Base-by-base conservation (phyloP, 2,329 filamentous ascomycete genomes). In the Colletotrichum sp. region DNA sequence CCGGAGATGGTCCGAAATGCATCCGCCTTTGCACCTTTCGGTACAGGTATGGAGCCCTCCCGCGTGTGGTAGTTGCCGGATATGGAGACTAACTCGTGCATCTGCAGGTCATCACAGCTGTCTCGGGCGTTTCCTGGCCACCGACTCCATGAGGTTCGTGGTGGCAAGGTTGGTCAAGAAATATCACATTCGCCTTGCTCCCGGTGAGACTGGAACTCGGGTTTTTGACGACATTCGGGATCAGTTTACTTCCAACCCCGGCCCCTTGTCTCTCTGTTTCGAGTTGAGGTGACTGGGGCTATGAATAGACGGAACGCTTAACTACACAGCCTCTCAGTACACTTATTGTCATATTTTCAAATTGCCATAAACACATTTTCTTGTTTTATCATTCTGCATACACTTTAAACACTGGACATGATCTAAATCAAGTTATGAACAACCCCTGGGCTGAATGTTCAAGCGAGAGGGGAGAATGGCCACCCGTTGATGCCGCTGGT, bases 1-100 rank as follows among this genome's bases (percentile, higher is more conserved):
- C 80, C 79, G 4, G 81, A 85, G 10, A 73, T 86, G 72, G 78
- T 83, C n/a, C 80, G 78, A 26, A 80, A 85, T 66, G 69, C 75
- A 28, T 77, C 79, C 2, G 83, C 81, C 2, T 84, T 80, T 69
- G 72, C 72, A 2, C 85, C 85, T 1, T 86, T 84, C 62, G 80
- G 80, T 2, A 82, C 78, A n/a, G 82, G 82, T 80, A 75, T 26
- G 43, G 58, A 34, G 28, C 58, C 34, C 16, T 26, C 16, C n/a
- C 28, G 24, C 5, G 6, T 56, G 43, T 52, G 43, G 43, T 52
- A n/a, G 10, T 52, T 52, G 8, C n/a, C 13, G n/a, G 38, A 56
- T 26, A 18, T 30, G 18, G 21, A n/a, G 18, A 26, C 58, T 73
- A 60, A 72, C 30, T 21, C 18, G 21, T 10, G 30, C 24, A 13